phyloP scores from a whole-genome alignment of 441 rosid genomes.

The Eugenia klotzschiana region DNA sequence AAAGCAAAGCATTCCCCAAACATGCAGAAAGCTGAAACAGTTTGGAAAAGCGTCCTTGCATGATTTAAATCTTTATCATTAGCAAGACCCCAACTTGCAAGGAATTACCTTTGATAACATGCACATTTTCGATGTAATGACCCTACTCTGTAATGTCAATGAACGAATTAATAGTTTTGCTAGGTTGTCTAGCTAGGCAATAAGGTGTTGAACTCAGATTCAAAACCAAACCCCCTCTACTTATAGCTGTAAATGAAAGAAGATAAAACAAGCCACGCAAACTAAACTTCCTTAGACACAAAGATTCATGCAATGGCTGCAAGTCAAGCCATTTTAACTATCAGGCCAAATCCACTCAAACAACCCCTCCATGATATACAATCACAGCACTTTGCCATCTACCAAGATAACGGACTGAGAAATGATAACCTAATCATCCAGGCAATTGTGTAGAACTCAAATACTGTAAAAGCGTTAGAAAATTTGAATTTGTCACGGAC shows the following conservation, averaged over 20 bases:
- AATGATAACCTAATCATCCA: not conserved
- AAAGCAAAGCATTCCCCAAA: not conserved
- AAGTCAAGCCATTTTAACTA: not conserved
- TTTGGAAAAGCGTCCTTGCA: not conserved
- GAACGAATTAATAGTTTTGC: not conserved
- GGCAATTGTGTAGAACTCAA: not conserved
- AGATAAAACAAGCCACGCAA: not conserved
- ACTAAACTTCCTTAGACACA: not conserved
- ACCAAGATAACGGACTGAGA: not conserved
- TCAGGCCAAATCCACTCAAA: not conserved
- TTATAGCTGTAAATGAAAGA: not conserved
- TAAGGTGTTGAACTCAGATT: not conserved
- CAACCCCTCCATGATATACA: not conserved
- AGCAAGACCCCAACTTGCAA: not conserved
- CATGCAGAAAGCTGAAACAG: not conserved
- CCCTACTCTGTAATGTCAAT: not conserved
- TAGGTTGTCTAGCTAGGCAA: not conserved
- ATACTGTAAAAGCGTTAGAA: not conserved
- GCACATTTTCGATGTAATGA: not conserved
- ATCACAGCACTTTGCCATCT: not conserved
- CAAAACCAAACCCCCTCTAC: not conserved
- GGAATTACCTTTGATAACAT: not conserved
- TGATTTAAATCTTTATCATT: not conserved
- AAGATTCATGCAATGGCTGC: not conserved
- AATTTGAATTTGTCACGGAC: not conserved